Conservation (phyloP, 371 early-diverging fungal genomes). For the Coemansia sp. region DNA sequence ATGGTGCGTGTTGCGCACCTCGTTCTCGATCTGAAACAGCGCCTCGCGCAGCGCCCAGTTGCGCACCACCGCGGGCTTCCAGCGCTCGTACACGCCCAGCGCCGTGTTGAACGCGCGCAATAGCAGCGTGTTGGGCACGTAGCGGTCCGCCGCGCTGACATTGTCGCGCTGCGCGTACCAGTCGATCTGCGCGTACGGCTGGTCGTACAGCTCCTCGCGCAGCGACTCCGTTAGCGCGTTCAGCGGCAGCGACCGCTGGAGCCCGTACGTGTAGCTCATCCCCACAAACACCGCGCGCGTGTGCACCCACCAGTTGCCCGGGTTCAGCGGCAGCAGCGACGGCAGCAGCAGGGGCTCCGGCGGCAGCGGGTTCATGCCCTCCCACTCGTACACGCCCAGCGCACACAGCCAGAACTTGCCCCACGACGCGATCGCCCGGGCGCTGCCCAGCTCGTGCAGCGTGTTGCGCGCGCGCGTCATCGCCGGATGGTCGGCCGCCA, state of each 20-base stretch:
- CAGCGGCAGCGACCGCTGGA: slow-evolving; percentile 57
- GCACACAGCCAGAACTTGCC: slow-evolving; percentile 95
- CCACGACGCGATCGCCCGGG: slow-evolving; percentile 88
- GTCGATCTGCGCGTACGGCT: slow-evolving; percentile 77
- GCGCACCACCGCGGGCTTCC: slow-evolving; percentile 61
- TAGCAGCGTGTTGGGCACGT: slow-evolving; percentile 78
- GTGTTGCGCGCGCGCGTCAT: slow-evolving; percentile 80
- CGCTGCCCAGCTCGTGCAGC: slow-evolving; percentile 84
- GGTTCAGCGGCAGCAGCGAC: slow-evolving; percentile 76
- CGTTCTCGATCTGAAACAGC: slow-evolving; percentile 78
- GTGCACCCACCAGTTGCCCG: slow-evolving; percentile 94
- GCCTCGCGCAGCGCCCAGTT: slow-evolving; percentile 71
- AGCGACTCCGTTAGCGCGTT: slow-evolving; percentile 70
- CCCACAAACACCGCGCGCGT: slow-evolving; percentile 87
- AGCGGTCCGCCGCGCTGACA: slow-evolving; percentile 79
- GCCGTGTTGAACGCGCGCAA: slow-evolving; percentile 73
- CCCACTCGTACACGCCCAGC: slow-evolving; percentile 92
- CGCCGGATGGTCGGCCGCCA: slow-evolving; percentile 84
- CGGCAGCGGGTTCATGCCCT: slow-evolving; percentile 93
- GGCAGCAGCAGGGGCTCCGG: slow-evolving; percentile 94
- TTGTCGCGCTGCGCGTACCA: slow-evolving; percentile 85
- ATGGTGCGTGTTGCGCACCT: slow-evolving; percentile 87
- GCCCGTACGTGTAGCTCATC: slow-evolving; percentile 92
- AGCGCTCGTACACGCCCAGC: slow-evolving; percentile 65
- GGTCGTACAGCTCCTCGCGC: slow-evolving; percentile 81